Base-by-base conservation (phyloP, 768 basidiomycete genomes). In the Trametopsis cervina region DNA sequence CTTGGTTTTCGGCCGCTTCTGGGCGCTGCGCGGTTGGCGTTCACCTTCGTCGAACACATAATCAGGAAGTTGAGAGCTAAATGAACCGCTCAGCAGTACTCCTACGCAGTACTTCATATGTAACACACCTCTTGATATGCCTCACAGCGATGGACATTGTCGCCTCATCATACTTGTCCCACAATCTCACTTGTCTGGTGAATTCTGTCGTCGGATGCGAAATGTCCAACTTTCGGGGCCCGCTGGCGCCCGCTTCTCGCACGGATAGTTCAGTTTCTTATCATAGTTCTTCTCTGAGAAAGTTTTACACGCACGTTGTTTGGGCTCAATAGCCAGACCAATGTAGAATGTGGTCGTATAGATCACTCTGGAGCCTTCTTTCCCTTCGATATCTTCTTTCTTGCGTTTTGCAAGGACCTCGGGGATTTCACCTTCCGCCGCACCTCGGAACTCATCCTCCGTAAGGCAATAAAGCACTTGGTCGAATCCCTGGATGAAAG, bases 311-410 rank as follows among this genome's bases (percentile, higher is more conserved):
- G 71, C 69, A 96, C 94, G 77, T 68, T 82, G 87, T 70, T 85
- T 94, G 47, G 90, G 86, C 64, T 92, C 87, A 53, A 99, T 89
- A 38, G 83, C 79, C 47, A 99, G 77, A 17, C 96, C 96, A 54
- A 99, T 92, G 61, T 95, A 99, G 67, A 96, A 98, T 1, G 89
- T 91, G n/a, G 93, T 93, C n/a, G 92, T 88, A 63, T 87, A 79
- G 7, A 97, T 89, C n/a, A 80, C 74, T 38, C 83, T 80, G 37
- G 78, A 77, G 48, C 84, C 86, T 52, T 87, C 81, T 58, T 83
- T 81, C 56, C 75, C 81, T 63, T 84, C 82, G 27, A 83, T 79
- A 48, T 91, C 89, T 67, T 86, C 81, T 58, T 80, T 81, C 54
- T 81, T 87, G 40, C 92, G 76, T 53, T 77, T 83, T 38, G 74